Conservation (phyloP, 163 green algal species). For the Trebouxia gelatinosa region DNA sequence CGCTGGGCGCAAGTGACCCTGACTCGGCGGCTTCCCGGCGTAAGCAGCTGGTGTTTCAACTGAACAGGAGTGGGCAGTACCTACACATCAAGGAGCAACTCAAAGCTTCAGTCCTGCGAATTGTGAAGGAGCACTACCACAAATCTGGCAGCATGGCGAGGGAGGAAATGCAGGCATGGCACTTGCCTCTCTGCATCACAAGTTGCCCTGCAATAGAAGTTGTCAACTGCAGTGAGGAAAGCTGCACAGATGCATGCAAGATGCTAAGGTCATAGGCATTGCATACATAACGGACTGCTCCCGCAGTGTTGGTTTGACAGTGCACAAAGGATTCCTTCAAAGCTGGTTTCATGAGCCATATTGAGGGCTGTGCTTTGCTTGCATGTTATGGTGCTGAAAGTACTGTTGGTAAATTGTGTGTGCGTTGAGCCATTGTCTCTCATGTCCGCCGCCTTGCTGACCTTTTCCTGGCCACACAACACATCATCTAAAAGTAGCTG, state of each 20-base stretch:
- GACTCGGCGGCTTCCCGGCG: constrained; percentile 12
- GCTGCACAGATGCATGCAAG: not conserved
- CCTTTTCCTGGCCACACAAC: too few relatives aligned
- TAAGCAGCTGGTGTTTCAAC: constrained; percentile 26
- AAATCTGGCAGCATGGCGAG: constrained; percentile 25
- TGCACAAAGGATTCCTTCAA: too few relatives aligned
- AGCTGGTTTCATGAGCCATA: too few relatives aligned
- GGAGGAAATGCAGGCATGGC: constrained; percentile 28
- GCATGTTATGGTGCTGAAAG: too few relatives aligned
- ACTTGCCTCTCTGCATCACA: not conserved
- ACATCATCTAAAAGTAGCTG: too few relatives aligned
- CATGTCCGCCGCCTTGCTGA: too few relatives aligned
- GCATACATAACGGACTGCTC: not conserved
- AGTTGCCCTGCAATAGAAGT: not conserved
- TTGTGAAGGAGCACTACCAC: constrained; percentile 20
- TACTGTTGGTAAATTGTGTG: too few relatives aligned
- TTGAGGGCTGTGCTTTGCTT: too few relatives aligned
- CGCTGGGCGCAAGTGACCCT: not conserved
- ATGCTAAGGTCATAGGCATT: not conserved
- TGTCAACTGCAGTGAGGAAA: not conserved
- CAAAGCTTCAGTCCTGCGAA: not conserved
- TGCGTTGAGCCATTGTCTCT: too few relatives aligned
- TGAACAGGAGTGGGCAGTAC: constrained; percentile 29
- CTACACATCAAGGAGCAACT: constrained; percentile 24
- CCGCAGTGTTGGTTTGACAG: not conserved